Conservation (phyloP, 441 rosid genomes). For the Pelargonium cotyledonis region DNA sequence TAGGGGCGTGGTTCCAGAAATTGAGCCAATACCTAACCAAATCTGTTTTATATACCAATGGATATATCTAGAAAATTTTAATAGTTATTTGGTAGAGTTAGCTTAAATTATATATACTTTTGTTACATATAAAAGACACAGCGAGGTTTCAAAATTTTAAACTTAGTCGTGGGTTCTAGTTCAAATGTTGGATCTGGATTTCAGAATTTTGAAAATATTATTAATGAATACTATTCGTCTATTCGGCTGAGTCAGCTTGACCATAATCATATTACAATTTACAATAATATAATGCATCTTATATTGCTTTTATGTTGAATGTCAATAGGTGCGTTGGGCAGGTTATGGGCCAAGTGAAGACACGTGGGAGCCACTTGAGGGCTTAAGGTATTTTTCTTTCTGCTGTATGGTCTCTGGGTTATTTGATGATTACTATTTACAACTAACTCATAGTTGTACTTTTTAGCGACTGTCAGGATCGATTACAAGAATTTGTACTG, state of each 20-base stretch:
- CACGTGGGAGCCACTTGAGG: slow-evolving; percentile 62
- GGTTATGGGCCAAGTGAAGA: slow-evolving; percentile 46
- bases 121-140: not conserved
- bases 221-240: not conserved
- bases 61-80: too few species aligned
- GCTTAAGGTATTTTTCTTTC: slow-evolving; percentile 38
- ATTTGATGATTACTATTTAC: not conserved
- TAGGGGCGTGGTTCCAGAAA: not conserved
- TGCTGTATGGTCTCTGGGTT: not conserved
- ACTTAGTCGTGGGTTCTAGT: not conserved
- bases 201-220: not conserved
- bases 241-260: not conserved
- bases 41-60: too few species aligned
- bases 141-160: not conserved
- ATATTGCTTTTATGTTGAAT: slow-evolving; percentile 6
- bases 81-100: too few species aligned
- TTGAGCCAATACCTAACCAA: not conserved
- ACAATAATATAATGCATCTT: not conserved
- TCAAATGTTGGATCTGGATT: not conserved
- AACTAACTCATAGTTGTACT: not conserved
- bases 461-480: slow-evolving; percentile 39
- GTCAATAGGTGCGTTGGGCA: slow-evolving; percentile 53
- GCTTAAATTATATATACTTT: not conserved
- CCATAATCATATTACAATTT: not conserved
- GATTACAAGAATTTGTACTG: slow-evolving; percentile 40